Evolutionary conservation across 2,329 filamentous ascomycete genomes (phyloP), one percentile per base, ranked within the genome.

Genomic region (Chaetomiaceae sp.): DNA sequence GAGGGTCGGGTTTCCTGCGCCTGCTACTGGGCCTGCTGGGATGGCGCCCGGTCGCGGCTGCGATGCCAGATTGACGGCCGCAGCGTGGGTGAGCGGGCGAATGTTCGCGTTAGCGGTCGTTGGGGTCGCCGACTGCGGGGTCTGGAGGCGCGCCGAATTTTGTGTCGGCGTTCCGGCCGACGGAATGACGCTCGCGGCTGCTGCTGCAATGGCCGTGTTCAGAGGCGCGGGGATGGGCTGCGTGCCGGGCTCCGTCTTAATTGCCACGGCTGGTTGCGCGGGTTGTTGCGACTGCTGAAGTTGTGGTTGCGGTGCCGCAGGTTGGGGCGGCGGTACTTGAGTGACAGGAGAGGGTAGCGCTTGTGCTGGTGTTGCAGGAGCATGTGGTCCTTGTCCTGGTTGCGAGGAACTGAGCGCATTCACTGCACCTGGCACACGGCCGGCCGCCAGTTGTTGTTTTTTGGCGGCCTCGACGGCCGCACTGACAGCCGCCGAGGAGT

Each of bases 101-200:
- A 69, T 66, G 9, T 62, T 63, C 7, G 65, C 63, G 37, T 65
- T 67, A 35, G 64, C 63, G 5, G 68, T 40, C 1, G 45, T 64
- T 8, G 68, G 63, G 1, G 66, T 67, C 3, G 67, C 66, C 1
- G 64, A 61, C 47, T 78, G 75, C 2, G 75, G 71, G 9, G 75
- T 76, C 47, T 71, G 71, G 6, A 74, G 64, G 40, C 75, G 70
- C 8, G 67, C 66, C 4, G 70, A 66, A 15, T 64, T 64, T 45
- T 76, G 74, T 0, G 72, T 75, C 18, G 74, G 74, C 7, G 73
- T 73, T 45, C 71, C 70, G 33, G 65, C 65, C 1, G 68, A 67
- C 18, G 65, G 62, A 49, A 73, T 56, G 33, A 70, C 64, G 43
- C 55, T 53, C 3, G 58, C 58, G 1, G 68, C 57, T 6, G 67